Percentiles rank a stretch among this genome's conserved stretches.
Evolutionary conservation across 305 asterid species (phyloP).

Genomic region (Fraxinus baroniana): DNA sequence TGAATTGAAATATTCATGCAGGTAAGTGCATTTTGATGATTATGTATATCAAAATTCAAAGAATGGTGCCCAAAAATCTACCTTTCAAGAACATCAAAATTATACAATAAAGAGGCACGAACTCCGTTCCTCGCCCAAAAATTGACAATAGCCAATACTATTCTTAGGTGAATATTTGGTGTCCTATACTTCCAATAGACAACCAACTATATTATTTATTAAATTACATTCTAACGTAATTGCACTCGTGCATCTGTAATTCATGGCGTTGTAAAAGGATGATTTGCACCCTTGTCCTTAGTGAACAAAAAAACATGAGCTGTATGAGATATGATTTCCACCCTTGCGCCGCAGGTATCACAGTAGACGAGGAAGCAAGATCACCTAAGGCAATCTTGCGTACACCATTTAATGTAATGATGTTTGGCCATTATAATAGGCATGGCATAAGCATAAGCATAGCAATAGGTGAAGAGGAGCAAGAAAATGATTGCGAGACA

Average conservation of each 20-base stretch:
- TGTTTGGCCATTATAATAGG: not conserved
- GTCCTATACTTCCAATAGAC: not conserved
- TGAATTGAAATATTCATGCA: not conserved
- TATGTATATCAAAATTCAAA: conserved; percentile 11
- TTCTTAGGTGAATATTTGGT: not conserved
- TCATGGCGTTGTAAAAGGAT: not conserved
- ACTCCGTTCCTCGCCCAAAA: not conserved
- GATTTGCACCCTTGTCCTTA: not conserved
- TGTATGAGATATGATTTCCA: not conserved
- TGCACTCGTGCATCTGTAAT: not conserved
- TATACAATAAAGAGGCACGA: not conserved
- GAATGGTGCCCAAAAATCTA: not conserved
- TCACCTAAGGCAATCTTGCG: not conserved
- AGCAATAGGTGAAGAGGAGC: not conserved
- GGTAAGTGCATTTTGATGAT: conserved; percentile 12
- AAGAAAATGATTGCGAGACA: not conserved
- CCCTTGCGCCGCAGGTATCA: not conserved
- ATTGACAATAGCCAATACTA: not conserved
- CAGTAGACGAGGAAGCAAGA: not conserved
- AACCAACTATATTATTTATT: not conserved
- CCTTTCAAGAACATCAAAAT: not conserved
- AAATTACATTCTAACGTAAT: not conserved
- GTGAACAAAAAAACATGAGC: not conserved
- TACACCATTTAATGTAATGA: not conserved
- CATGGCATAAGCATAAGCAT: not conserved